Evolutionary conservation across 768 basidiomycete species (phyloP), one percentile per base, ranked within the genome.

Genomic region (Lentinus brumalis): DNA sequence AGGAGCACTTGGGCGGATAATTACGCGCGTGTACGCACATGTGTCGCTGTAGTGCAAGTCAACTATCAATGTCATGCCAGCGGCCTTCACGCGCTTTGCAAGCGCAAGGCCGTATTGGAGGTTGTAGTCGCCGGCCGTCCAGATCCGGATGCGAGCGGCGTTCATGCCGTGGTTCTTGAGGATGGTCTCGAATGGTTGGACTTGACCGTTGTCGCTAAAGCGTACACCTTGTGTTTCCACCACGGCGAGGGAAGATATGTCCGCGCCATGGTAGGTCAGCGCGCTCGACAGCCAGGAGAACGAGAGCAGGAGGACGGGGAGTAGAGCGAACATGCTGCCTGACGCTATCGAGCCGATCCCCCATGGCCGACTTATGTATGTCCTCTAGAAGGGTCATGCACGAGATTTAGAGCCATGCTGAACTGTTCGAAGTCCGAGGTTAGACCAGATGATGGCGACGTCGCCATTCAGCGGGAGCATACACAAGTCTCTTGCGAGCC

Each of bases 41-140:
- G 81, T 86, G 66, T 87, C 86, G 67, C 84, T 86, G 68, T 81
- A 86, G 64, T 88, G 86, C 49, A 87, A 69, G 64, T 88, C 85
- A 10, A 88, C 74, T 44, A 81, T 68, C 14, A 88, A 66, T 11
- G 75, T 74, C 82, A 87, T 79, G 11, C 85, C 85, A 11, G 82
- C 83, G 11, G 82, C 83, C 45, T 75, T 78, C 47, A 83, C 80
- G 10, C 86, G 75, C 71, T 84, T 84, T 5, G 80, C 85, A 42
- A 86, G 71, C 0, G 77, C 76, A 26, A 88, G 74, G 0, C 78
- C 85, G 63, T 85, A 84, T 40, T 67, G 72, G 56, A 84, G 69
- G 63, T 80, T 82, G 67, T 86, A 86, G 60, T 77, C 77, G n/a
- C 82, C 83, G 61, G 83, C 81, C 0, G 85, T 86, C 86, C 86